These are phyloP conservation scores for Vitis cinerea DNA, from an alignment of 164 flowering plant species.

Conservation along the genomic window DNA sequence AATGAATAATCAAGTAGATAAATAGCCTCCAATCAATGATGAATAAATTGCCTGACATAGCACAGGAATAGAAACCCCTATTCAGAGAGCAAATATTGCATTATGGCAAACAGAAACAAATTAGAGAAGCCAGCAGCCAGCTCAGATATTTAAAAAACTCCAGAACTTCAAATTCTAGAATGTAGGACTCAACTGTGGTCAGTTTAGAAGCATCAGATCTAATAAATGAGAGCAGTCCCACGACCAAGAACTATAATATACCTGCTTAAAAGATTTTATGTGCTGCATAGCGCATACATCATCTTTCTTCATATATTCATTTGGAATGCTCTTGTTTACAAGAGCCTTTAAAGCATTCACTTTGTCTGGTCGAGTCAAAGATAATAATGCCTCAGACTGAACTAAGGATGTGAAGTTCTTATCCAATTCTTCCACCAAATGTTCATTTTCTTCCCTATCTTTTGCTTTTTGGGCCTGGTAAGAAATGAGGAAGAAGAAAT, in stretches of 20 bases:
- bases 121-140: too few relatives aligned
- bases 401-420: conserved; percentile 60
- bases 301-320: conserved; percentile 38
- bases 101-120: neutral
- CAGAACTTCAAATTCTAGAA: too few relatives aligned
- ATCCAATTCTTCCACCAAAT: conserved; percentile 72
- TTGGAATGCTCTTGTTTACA: conserved; percentile 38
- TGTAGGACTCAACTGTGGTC: neutral
- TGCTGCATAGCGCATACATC: conserved; percentile 13
- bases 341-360: conserved; percentile 60
- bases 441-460: conserved; percentile 82
- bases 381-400: conserved; percentile 50
- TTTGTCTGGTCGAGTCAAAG: conserved; percentile 61
- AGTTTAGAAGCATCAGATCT: neutral
- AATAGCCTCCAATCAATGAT: neutral
- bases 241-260: conserved; percentile 13
- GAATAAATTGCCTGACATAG: neutral
- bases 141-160: too few relatives aligned
- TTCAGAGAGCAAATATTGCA: neutral
- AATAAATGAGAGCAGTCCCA: neutral
- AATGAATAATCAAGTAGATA: neutral
- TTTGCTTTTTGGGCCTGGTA: conserved; percentile 77
- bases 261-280: conserved; percentile 36
- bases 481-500: neutral
- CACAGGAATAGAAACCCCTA: neutral